Conservation (phyloP, 768 basidiomycete genomes). For the Boletus insuetus region DNA sequence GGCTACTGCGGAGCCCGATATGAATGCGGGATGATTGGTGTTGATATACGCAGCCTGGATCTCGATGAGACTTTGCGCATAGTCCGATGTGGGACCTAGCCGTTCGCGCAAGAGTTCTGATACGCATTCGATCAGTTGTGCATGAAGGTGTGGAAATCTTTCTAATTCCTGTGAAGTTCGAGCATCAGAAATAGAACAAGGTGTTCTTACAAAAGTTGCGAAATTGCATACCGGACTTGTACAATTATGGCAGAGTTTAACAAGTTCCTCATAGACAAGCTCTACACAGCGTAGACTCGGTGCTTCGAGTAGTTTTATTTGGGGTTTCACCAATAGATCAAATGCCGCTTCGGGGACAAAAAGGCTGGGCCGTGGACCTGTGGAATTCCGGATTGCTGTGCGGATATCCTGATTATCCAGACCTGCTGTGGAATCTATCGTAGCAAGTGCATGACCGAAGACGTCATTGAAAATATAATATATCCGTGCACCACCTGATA, state of each 20-base stretch:
- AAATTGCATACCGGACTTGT: constrained; percentile 69
- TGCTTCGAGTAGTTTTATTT: constrained; percentile 93
- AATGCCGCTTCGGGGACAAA: constrained; percentile 98
- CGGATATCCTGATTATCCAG: constrained; percentile 94
- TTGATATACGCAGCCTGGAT: constrained; percentile 99
- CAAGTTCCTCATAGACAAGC: constrained; percentile 96
- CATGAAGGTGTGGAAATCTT: constrained; percentile 91
- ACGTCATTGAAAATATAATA: constrained; percentile 99
- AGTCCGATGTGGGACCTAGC: constrained; percentile 94
- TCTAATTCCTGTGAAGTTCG: constrained; percentile 70
- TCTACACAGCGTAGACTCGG: constrained; percentile 96
- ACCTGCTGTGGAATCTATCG: constrained; percentile 87
- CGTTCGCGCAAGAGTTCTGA: constrained; percentile 94
- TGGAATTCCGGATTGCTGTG: constrained; percentile 97
- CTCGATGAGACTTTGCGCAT: constrained; percentile 90
- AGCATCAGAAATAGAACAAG: constrained; percentile 12
- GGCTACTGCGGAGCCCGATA: constrained; percentile 69
- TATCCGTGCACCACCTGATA: constrained; percentile 95
- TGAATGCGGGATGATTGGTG: constrained; percentile 96
- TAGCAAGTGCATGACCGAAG: constrained; percentile 87
- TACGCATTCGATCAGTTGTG: constrained; percentile 94
- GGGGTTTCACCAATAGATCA: constrained; percentile 94
- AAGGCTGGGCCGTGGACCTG: constrained; percentile 91
- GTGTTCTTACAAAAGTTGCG: neutral
- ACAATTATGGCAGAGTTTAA: constrained; percentile 99